Conservation (phyloP, 169 alveolate species). For the Eimeria maxima region DNA sequence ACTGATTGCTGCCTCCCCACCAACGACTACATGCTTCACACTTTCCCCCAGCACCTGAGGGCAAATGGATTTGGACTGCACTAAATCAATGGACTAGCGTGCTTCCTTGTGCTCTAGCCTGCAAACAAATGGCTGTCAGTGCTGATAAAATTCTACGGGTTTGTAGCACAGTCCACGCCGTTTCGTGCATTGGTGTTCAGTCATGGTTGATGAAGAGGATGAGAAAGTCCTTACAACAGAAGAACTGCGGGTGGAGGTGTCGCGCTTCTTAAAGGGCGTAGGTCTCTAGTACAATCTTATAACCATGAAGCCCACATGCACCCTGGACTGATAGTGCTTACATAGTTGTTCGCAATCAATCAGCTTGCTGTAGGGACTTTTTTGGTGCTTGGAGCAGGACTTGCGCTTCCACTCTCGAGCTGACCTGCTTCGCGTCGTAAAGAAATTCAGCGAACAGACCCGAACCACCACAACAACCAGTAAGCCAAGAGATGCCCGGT, state of each 20-base stretch:
- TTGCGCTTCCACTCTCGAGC: slow-evolving; percentile 75
- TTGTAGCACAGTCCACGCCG: neutral
- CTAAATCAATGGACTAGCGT: neutral
- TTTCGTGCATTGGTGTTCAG: slow-evolving; percentile 7
- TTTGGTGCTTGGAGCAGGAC: slow-evolving; percentile 44
- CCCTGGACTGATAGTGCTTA: neutral
- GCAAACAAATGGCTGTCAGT: neutral
- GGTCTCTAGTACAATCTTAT: neutral
- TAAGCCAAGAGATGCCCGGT: neutral
- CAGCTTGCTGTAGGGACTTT: neutral
- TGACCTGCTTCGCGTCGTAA: slow-evolving; percentile 71
- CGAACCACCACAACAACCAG: slow-evolving; percentile 71
- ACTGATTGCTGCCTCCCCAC: neutral
- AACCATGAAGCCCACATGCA: neutral
- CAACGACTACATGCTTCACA: neutral
- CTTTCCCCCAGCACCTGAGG: neutral
- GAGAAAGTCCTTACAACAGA: slow-evolving; percentile 67
- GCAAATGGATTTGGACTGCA: neutral
- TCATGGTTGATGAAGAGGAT: slow-evolving; percentile 78
- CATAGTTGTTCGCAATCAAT: neutral
- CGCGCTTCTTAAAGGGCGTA: slow-evolving; percentile 70
- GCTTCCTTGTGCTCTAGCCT: neutral
- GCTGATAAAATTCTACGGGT: neutral
- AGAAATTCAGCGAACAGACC: slow-evolving; percentile 75
- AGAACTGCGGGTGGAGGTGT: slow-evolving; percentile 75